A percentile compares a stretch with the other conserved stretches of the same genome.
These are phyloP conservation scores for Aquilaria yunnanensis DNA, from an alignment of 345 rosid species.

Conservation along the genomic window DNA sequence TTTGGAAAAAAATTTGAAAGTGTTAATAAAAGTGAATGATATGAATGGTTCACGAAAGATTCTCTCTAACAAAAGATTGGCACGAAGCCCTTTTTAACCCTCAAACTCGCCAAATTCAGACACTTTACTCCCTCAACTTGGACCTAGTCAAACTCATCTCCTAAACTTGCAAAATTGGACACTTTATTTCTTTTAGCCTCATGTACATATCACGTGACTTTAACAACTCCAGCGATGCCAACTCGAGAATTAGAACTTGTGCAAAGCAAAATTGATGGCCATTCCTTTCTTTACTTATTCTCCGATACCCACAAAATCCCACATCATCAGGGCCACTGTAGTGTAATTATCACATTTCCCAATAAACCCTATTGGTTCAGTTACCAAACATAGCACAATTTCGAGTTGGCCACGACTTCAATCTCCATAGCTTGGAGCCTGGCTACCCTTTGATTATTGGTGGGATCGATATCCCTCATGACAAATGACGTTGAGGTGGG, in stretches of 20 bases:
- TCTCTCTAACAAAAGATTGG: no score
- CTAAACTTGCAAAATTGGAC: no score
- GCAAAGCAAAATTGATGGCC: neutral
- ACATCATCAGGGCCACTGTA: constrained; percentile 9
- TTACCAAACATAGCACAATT: constrained; percentile 26
- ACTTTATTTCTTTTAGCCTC: no score
- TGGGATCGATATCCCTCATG: constrained; percentile 89
- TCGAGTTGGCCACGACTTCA: constrained; percentile 93
- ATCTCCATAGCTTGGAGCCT: constrained; percentile 87
- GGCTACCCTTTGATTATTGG: constrained; percentile 95
- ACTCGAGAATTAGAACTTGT: neutral
- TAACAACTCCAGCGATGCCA: no score
- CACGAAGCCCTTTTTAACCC: no score
- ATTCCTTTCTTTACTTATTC: constrained; percentile 21
- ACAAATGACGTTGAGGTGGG: constrained; percentile 34
- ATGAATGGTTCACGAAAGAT: no score
- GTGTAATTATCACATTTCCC: constrained; percentile 14
- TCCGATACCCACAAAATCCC: constrained; percentile 15
- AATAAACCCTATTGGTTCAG: constrained; percentile 10
- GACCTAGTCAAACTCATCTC: no score
- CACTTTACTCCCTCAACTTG: no score
- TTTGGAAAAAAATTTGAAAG: no score
- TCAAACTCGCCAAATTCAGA: no score
- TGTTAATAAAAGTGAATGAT: no score
- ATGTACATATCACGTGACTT: no score